Evolutionary conservation across 805 yeast genomes (phyloP).

Genomic region (Ogataea thermomethanolica): DNA sequence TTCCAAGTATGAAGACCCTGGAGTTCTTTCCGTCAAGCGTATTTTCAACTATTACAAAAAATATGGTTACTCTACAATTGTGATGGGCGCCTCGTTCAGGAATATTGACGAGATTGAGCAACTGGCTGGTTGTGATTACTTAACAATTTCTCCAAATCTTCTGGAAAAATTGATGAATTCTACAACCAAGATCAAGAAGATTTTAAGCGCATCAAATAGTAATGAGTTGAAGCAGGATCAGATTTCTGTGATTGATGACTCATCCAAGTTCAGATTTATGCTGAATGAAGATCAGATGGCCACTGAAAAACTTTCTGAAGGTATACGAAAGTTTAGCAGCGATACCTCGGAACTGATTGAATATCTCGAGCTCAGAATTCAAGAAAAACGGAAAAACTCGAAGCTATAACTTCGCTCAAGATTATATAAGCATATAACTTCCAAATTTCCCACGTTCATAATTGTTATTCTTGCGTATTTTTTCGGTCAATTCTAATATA

Average conservation of each 20-base stretch:
- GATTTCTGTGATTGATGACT: slow-evolving; percentile 78
- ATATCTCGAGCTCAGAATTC: slow-evolving; percentile 11
- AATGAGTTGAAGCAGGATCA: slow-evolving; percentile 52
- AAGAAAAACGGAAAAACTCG: slow-evolving; percentile 9
- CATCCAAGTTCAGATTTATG: slow-evolving; percentile 80
- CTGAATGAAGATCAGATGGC: slow-evolving; percentile 98
- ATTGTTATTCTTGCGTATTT: not conserved
- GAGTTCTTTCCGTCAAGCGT: slow-evolving; percentile 82
- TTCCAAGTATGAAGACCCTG: slow-evolving; percentile 82
- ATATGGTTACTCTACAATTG: slow-evolving; percentile 92
- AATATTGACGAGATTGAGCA: slow-evolving; percentile 91
- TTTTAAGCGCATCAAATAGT: slow-evolving; percentile 59
- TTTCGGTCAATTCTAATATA: slow-evolving; percentile 4
- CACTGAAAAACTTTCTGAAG: slow-evolving; percentile 94
- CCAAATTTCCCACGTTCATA: not conserved
- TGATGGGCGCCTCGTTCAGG: slow-evolving; percentile 99
- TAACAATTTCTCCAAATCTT: slow-evolving; percentile 90
- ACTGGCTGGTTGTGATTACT: slow-evolving; percentile 93
- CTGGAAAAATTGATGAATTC: slow-evolving; percentile 84
- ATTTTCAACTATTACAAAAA: slow-evolving; percentile 98
- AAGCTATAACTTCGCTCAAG: slow-evolving; percentile 6
- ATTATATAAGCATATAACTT: too few species aligned
- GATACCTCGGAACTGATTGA: slow-evolving; percentile 17
- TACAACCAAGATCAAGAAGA: slow-evolving; percentile 68
- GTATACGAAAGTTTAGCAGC: slow-evolving; percentile 87